phyloP scores from a whole-genome alignment of 352 stramenopile species.

The Pythium brachiatum region DNA sequence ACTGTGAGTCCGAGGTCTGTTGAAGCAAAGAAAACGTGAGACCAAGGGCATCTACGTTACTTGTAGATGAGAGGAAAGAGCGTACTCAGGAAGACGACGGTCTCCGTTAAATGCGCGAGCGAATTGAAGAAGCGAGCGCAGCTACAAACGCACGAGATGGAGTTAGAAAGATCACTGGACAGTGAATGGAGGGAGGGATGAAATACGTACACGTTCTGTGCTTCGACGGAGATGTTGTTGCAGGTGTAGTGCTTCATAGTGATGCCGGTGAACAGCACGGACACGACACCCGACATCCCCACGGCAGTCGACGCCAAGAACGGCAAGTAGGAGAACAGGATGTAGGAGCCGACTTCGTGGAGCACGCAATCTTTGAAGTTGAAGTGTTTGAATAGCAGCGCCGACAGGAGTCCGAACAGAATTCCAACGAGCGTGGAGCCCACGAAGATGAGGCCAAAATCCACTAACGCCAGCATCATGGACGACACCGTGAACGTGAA shows the following conservation, averaged over 20 bases:
- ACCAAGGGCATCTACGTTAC: no score
- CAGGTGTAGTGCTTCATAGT: slow-evolving; percentile 41
- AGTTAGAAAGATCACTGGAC: no score
- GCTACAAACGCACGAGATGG: slow-evolving; percentile 1
- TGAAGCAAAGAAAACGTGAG: no score
- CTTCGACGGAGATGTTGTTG: slow-evolving; percentile 36
- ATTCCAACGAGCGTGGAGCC: slow-evolving; percentile 65
- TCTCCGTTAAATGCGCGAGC: slow-evolving; percentile 65
- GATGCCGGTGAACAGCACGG: slow-evolving; percentile 69
- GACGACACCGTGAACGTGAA: slow-evolving; percentile 34
- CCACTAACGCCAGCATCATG: slow-evolving; percentile 34
- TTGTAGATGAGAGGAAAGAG: background rate
- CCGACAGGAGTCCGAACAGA: slow-evolving; percentile 43
- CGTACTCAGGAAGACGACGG: slow-evolving; percentile 68
- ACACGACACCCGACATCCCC: slow-evolving; percentile 68
- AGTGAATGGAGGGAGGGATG: background rate
- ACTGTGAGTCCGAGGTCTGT: slow-evolving; percentile 69
- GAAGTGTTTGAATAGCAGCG: slow-evolving; percentile 65
- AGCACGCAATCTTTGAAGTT: slow-evolving; percentile 59
- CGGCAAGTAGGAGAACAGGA: slow-evolving; percentile 36
- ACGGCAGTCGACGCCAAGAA: slow-evolving; percentile 31
- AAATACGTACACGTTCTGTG: slow-evolving; percentile 27
- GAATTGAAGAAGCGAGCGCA: slow-evolving; percentile 50
- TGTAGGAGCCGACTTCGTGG: slow-evolving; percentile 38
- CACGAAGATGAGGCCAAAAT: slow-evolving; percentile 70